These are phyloP conservation scores for Theileria sp. DNA, from an alignment of 169 alveolate species.

Conservation along the genomic window DNA sequence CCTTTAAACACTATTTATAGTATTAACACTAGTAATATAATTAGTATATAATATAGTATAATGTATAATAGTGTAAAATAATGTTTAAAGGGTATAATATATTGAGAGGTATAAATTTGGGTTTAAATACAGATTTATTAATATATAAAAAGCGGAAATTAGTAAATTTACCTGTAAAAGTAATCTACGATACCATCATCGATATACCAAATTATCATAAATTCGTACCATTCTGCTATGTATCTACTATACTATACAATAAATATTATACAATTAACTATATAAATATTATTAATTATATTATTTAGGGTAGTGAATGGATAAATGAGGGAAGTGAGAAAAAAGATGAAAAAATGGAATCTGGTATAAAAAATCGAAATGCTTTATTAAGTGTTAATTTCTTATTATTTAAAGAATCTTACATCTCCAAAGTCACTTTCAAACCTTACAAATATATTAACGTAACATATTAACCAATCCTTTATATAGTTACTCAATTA, in stretches of 20 bases:
- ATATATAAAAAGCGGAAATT: constrained; percentile 19
- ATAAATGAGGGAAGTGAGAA: neutral
- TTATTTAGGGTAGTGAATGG: constrained; percentile 59
- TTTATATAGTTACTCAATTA: neutral
- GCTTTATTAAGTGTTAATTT: constrained; percentile 42
- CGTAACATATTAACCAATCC: neutral
- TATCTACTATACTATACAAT: no score
- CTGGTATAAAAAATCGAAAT: neutral
- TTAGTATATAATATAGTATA: neutral
- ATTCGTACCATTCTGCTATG: constrained; percentile 61
- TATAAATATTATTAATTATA: no score
- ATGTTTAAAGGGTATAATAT: constrained; percentile 1
- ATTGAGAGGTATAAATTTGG: constrained; percentile 19
- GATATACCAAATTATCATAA: constrained; percentile 50
- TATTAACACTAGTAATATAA: neutral
- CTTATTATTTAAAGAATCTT: constrained; percentile 41
- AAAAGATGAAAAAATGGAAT: no score
- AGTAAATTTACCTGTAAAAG: constrained; percentile 17
- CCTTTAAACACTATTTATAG: no score
- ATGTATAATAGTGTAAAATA: constrained; percentile 1
- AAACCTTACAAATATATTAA: constrained; percentile 17
- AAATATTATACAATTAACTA: neutral
- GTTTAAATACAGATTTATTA: constrained; percentile 1
- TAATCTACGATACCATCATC: constrained; percentile 37
- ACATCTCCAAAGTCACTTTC: constrained; percentile 37